phyloP scores from a whole-genome alignment of 352 stramenopile genomes.

The Saprolegnia diclina region DNA sequence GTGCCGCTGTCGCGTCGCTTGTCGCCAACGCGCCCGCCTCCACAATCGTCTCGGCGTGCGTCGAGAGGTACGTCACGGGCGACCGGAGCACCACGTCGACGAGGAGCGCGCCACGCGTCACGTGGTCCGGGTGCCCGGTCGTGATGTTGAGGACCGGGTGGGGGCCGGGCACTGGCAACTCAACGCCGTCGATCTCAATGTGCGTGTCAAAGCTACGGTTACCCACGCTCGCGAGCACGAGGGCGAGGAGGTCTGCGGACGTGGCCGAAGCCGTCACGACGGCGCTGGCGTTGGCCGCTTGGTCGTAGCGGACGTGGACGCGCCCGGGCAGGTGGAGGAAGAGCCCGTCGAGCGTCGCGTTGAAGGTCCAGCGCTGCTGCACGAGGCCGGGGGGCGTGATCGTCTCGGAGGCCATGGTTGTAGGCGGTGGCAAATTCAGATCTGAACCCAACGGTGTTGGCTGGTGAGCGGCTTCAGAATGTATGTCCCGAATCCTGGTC shows the following conservation, averaged over 20 bases:
- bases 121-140: neutral
- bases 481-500: no score
- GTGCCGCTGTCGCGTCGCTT: neutral
- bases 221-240: neutral
- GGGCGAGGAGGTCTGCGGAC: neutral
- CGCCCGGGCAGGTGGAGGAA: slow-evolving; percentile 14
- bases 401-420: neutral
- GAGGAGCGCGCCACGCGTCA: slow-evolving; percentile 9
- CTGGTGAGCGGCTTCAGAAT: no score
- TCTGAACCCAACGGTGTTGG: no score
- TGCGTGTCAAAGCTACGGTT: neutral
- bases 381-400: slow-evolving; percentile 3
- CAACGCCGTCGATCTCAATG: slow-evolving; percentile 3
- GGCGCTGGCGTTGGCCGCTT: neutral
- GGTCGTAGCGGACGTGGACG: slow-evolving; percentile 5
- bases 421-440: no score
- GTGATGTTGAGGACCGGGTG: slow-evolving; percentile 2
- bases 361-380: slow-evolving; percentile 16
- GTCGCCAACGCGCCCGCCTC: neutral
- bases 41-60: slow-evolving; percentile 4
- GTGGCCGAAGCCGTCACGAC: neutral
- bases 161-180: neutral
- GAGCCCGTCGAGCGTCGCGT: slow-evolving; percentile 8
- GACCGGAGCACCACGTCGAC: neutral
- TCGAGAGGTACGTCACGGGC: neutral